These are phyloP conservation scores for Cyberlindnera mycetangii DNA, from an alignment of 805 yeast species.

Conservation along the genomic window DNA sequence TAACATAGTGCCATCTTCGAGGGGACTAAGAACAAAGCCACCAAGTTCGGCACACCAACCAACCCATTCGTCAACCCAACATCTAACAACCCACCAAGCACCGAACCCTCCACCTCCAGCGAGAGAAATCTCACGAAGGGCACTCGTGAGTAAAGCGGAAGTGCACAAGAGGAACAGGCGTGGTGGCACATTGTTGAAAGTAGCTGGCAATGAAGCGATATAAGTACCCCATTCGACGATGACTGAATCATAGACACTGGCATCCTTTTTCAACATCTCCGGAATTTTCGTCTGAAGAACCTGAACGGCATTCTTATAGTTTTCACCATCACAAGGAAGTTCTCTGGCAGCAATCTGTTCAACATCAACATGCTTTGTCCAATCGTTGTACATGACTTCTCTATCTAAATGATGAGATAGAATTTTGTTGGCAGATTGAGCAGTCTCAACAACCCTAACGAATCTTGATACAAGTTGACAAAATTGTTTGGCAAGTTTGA, in stretches of 20 bases:
- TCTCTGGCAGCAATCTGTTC: conserved; percentile 45
- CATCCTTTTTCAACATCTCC: conserved; percentile 27
- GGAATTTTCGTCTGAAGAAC: conserved; percentile 37
- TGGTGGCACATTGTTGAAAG: conserved; percentile 51
- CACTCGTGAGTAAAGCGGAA: conserved; percentile 53
- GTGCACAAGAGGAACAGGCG: conserved; percentile 51
- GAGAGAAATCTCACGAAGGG: conserved; percentile 59
- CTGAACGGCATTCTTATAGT: conserved; percentile 31
- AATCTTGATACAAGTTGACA: conserved; percentile 51
- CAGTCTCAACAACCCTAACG: conserved; percentile 51
- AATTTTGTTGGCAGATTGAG: conserved; percentile 46
- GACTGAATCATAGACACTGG: conserved; percentile 14
- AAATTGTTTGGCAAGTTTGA: conserved; percentile 52
- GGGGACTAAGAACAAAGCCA: conserved; percentile 37
- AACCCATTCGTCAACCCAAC: conserved; percentile 76
- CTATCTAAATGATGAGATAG: conserved; percentile 42
- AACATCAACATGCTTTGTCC: conserved; percentile 49
- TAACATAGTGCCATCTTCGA: conserved; percentile 9
- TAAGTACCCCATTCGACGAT: conserved; percentile 33
- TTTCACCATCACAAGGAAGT: conserved; percentile 44
- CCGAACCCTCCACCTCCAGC: conserved; percentile 59
- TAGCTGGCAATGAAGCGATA: conserved; percentile 40
- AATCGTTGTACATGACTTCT: conserved; percentile 52
- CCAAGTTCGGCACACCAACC: conserved; percentile 65
- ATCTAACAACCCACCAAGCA: conserved; percentile 72